phyloP scores from a whole-genome alignment of 2,329 filamentous ascomycete species.

The Colletotrichum siamense region DNA sequence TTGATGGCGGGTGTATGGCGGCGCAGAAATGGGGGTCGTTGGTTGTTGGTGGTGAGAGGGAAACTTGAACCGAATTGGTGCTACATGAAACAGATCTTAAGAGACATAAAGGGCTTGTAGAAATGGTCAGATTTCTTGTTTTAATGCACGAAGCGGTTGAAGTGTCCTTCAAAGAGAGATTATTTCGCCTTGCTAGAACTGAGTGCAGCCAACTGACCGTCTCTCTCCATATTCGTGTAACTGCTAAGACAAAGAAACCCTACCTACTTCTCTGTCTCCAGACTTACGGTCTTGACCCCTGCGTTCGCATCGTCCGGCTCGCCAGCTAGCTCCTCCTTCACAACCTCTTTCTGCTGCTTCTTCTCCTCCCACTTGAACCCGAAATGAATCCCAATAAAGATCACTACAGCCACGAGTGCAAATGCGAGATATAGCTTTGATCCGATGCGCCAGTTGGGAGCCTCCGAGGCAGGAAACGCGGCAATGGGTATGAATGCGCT shows the following conservation, averaged over 20 bases:
- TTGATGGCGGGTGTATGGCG: not conserved
- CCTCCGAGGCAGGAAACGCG: not conserved
- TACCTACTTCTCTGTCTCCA: not conserved
- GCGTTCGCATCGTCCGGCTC: slow-evolving; percentile 1
- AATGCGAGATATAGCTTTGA: slow-evolving; percentile 1
- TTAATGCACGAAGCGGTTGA: not conserved
- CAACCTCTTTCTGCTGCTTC: not conserved
- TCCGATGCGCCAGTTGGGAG: slow-evolving; percentile 2
- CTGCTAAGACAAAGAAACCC: not conserved
- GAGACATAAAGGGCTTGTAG: not conserved
- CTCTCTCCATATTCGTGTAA: not conserved
- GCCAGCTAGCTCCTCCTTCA: not conserved
- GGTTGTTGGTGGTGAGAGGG: not conserved
- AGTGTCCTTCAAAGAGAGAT: not conserved
- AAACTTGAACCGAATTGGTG: not conserved
- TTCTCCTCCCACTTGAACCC: slow-evolving; percentile 6
- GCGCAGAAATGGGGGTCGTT: not conserved
- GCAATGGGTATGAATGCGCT: slow-evolving; percentile 15
- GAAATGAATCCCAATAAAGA: slow-evolving; percentile 7
- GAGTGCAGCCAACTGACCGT: fast-evolving
- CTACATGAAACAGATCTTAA: not conserved
- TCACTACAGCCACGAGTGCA: not conserved
- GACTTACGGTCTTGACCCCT: not conserved
- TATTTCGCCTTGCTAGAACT: not conserved
- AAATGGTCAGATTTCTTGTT: not conserved